Evolutionary conservation across 2,329 filamentous ascomycete genomes (phyloP).

Genomic region (Botryotinia narcissicola): DNA sequence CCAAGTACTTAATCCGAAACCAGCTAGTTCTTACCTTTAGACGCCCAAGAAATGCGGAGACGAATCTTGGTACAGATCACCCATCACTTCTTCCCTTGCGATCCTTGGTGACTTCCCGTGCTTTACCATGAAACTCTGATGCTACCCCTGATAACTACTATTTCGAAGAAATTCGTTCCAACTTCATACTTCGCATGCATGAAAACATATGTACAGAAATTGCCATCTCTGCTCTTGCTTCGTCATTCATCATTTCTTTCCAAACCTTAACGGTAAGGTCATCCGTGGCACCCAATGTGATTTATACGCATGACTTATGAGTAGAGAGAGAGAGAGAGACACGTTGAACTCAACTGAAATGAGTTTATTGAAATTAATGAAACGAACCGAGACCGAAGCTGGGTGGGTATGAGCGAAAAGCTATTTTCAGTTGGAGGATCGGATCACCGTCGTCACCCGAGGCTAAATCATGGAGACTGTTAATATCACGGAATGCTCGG

Average conservation of each 20-base stretch:
- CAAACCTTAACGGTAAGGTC: not conserved
- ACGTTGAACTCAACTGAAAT: not conserved
- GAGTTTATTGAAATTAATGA: not conserved
- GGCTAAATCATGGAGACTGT: not conserved
- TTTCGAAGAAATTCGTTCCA: too few relatives aligned
- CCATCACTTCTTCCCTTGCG: not conserved
- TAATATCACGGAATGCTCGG: constrained; percentile 4
- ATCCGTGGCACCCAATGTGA: not conserved
- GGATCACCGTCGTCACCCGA: not conserved
- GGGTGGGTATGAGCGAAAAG: not conserved
- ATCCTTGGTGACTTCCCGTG: not conserved
- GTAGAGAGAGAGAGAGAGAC: not conserved
- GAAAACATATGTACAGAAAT: not conserved
- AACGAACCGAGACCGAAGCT: not conserved
- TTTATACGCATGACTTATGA: not conserved
- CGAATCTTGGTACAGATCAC: constrained; percentile 13
- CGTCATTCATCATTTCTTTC: not conserved
- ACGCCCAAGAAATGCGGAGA: constrained; percentile 7
- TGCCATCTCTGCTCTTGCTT: not conserved
- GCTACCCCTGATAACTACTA: not conserved
- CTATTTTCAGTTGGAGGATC: constrained; percentile 1
- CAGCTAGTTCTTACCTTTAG: constrained; percentile 6
- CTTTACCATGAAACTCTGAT: constrained; percentile 1
- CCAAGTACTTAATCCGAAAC: not conserved
- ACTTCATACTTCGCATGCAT: not conserved